Base-by-base conservation (phyloP, 1,284 basidiomycete genomes). In the Marasmius oreades region DNA sequence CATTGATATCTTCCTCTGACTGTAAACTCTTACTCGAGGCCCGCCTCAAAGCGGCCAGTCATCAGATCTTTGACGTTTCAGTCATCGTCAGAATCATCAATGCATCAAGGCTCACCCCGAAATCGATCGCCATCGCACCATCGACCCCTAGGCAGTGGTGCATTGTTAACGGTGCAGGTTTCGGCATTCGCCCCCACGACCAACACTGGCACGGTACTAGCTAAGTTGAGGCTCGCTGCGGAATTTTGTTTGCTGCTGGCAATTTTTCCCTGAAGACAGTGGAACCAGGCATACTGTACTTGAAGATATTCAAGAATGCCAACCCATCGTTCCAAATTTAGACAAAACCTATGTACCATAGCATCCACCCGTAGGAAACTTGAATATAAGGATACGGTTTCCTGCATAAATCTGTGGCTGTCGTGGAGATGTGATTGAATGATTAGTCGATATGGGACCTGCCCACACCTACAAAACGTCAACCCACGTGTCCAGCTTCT, bases 91-190 rank as follows among this genome's bases (percentile, higher is more conserved):
- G 5, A 28, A 55, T 58, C 53, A 50, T 55, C 42, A 52, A 55
- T 36, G 45, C 53, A 50, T 55, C 42, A 52, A 55, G 46, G 45
- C 23, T 6, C 36, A 68, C 68, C 75, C 75, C 33, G 64, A 71
- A 60, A 71, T 75, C 48, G 72, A 71, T 75, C 48, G 72, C 71
- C 55, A 70, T 77, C 58, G 73, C 75, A 44, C 73, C n/a, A n/a
- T n/a, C n/a, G n/a, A n/a, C n/a, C n/a, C n/a, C n/a, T n/a, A n/a
- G 76, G 61, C 70, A 77, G 69, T 77, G 76, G 76, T 78, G 76
- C 69, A 77, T 76, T 66, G 70, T 80, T 69, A 74, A 75, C 67
- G 70, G 72, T 62, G 78, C 78, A 53, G 78, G 77, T 44, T 78
- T 77, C 62, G 78, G 78, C 59, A 71, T 69, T 20, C 75, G 74